These are phyloP conservation scores for Lagenaria siceraria DNA, from an alignment of 306 rosid species.

Conservation along the genomic window DNA sequence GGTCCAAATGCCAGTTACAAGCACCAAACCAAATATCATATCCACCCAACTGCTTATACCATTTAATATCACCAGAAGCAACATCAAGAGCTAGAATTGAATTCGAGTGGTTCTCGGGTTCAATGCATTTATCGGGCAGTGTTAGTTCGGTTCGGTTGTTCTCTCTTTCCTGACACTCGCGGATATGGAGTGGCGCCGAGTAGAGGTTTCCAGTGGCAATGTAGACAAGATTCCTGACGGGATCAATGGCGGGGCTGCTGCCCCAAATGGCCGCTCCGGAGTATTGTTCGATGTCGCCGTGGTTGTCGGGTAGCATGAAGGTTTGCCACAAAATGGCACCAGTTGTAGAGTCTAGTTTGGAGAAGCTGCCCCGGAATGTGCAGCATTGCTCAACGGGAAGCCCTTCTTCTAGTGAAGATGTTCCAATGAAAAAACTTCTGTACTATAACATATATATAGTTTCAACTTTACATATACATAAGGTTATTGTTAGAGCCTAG, in stretches of 20 bases:
- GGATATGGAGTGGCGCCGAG: conserved; percentile 26
- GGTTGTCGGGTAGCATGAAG: conserved; percentile 43
- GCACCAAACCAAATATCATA: conserved; percentile 56
- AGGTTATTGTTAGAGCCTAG: no score
- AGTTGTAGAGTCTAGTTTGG: conserved; percentile 16
- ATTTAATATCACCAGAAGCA: conserved; percentile 31
- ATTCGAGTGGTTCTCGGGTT: conserved; percentile 41
- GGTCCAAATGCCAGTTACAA: conserved; percentile 24
- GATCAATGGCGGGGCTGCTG: conserved; percentile 63
- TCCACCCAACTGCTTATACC: conserved; percentile 58
- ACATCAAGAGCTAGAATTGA: conserved; percentile 58
- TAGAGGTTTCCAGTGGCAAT: conserved; percentile 55
- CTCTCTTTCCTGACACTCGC: conserved; percentile 36
- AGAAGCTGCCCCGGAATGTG: conserved; percentile 41
- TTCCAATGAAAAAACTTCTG: conserved; percentile 26
- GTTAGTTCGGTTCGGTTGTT: conserved; percentile 30
- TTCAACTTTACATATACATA: no score
- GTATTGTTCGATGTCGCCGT: conserved; percentile 16
- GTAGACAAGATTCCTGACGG: conserved; percentile 24
- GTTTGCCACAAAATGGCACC: conserved; percentile 50
- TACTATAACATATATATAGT: no score
- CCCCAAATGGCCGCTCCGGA: conserved; percentile 69
- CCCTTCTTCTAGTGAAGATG: conserved; percentile 32
- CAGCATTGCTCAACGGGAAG: conserved; percentile 27
- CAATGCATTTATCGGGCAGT: conserved; percentile 32